Evolutionary conservation across 257 asterid species (phyloP).

Genomic region (Nicotiana tomentosiformis): DNA sequence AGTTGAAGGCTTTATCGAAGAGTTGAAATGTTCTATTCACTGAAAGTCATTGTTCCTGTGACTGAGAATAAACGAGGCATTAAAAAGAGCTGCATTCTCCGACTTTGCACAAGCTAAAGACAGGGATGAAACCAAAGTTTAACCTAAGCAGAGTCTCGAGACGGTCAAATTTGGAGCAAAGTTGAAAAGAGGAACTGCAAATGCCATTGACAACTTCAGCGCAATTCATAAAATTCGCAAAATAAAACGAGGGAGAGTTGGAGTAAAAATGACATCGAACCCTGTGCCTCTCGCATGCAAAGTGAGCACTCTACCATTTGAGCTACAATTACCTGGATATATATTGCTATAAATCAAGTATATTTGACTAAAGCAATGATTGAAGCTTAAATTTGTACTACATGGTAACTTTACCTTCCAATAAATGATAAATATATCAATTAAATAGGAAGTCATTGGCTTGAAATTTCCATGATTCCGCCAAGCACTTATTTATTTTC

Average conservation of each 20-base stretch:
- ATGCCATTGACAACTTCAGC: conserved; percentile 31
- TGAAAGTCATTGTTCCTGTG: conserved; percentile 76
- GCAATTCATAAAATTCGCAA: background rate
- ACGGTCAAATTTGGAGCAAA: conserved; percentile 59
- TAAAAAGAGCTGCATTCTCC: background rate
- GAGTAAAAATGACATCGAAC: conserved; percentile 32
- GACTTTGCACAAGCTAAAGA: no score
- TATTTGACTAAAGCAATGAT: no score
- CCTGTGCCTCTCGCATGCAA: conserved; percentile 99
- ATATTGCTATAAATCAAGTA: no score
- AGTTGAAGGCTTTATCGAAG: conserved; percentile 64
- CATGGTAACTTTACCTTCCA: no score
- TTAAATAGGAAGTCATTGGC: no score
- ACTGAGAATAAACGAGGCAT: background rate
- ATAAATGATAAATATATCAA: no score
- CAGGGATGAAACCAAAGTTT: background rate
- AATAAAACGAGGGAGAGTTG: background rate
- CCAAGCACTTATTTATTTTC: no score
- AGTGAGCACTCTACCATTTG: conserved; percentile 99
- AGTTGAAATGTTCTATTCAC: conserved; percentile 69
- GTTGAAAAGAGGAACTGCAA: conserved; percentile 48
- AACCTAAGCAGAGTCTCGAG: conserved; percentile 76
- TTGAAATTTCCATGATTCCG: no score
- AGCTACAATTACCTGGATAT: conserved; percentile 37
- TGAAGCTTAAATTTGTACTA: no score